Base-by-base conservation (phyloP, 352 stramenopile species). In the Pythium phragmitis region DNA sequence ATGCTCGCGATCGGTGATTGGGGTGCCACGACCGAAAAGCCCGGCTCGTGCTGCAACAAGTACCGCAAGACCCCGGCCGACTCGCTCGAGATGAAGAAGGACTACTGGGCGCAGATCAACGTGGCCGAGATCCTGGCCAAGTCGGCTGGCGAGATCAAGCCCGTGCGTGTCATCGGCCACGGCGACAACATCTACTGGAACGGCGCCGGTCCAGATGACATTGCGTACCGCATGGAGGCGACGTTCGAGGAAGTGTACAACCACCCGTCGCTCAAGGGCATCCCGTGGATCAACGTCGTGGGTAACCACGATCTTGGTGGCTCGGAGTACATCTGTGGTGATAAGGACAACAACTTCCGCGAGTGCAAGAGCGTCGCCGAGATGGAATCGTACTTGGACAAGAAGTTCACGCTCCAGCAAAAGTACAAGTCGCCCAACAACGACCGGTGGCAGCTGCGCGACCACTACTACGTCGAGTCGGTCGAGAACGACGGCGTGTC, bases 121-220 rank as follows among this genome's bases (percentile, higher is more conserved):
- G 77, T 95, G 43, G 86, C 82, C 14, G 83, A 92, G 66, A 88
- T 95, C 65, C 57, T 95, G 5, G 70, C 77, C 19, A 69, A 92
- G 63, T 87, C 80, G n/a, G 86, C 86, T 0, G 78, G 68, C 1
- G 80, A 79, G 14, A 77, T 92, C 56, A 91, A 89, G 57, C 84
- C 86, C 0, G 62, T 72, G 33, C 73, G 77, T 16, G 81, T 95
- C 57, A 91, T 95, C 39, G 80, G 83, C 13, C 86, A 95, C 67
- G 86, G 84, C 37, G 87, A 95, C 73, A 95, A 95, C 75, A 84
- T 94, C 37, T 95, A 95, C 83, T 95, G 85, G 85, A 92, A 94
- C 70, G 87, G 87, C 21, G 85, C 82, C 4, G 87, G 85, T 23
- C 77, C 79, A 3, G 76, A 86, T 9, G 85, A 96, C 47, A 90